These are phyloP conservation scores for Botryotinia globosa DNA, from an alignment of 2,329 filamentous ascomycete species.

Conservation along the genomic window DNA sequence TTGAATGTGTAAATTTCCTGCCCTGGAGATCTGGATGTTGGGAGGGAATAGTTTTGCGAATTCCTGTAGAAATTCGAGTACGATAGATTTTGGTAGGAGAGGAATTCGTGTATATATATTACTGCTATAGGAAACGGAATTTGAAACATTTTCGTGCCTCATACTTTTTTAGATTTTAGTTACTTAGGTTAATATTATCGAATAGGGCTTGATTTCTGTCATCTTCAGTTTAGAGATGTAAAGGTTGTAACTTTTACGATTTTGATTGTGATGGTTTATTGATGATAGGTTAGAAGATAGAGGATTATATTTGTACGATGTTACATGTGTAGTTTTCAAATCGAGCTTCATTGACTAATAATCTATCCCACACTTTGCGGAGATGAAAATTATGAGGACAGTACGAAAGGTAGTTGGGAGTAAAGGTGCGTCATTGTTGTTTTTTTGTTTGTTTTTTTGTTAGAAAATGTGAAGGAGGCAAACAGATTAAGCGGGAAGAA, in stretches of 20 bases:
- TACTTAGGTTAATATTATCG: accelerated
- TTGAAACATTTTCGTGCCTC: background rate
- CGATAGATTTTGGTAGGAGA: background rate
- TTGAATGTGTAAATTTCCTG: background rate
- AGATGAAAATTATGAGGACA: too few species aligned
- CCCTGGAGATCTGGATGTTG: background rate
- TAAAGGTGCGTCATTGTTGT: too few species aligned
- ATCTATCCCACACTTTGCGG: too few species aligned
- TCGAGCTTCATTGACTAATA: too few species aligned
- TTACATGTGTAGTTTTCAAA: too few species aligned
- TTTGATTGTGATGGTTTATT: accelerated
- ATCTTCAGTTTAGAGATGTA: accelerated
- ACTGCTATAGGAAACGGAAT: too few species aligned
- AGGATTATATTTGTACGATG: too few species aligned
- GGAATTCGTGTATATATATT: background rate
- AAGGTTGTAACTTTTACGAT: accelerated
- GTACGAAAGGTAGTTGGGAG: too few species aligned
- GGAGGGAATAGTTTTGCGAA: accelerated
- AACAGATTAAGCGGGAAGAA: too few species aligned
- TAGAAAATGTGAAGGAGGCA: accelerated
- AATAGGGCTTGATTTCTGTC: accelerated
- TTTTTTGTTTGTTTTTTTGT: too few species aligned
- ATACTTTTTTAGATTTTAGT: accelerated
- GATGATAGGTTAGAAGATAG: accelerated
- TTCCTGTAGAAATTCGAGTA: background rate